Evolutionary conservation across 2,329 filamentous ascomycete species (phyloP).

Genomic region (Aspergillus sp.): DNA sequence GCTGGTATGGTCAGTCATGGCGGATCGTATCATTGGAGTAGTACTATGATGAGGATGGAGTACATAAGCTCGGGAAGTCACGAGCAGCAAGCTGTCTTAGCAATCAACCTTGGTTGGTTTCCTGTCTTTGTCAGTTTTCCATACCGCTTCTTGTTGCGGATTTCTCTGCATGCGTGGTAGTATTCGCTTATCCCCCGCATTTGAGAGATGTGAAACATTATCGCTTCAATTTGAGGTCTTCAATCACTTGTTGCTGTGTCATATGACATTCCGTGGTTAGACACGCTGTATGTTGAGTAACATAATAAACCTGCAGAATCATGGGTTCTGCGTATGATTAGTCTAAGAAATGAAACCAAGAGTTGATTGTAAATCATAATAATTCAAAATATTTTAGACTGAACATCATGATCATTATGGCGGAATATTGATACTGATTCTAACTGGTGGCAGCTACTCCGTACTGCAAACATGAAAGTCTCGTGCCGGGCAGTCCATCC

Average conservation of each 20-base stretch:
- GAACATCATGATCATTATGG: not conserved
- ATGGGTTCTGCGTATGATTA: not conserved
- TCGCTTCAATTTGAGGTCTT: not conserved
- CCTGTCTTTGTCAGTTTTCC: not conserved
- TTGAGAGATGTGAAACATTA: not conserved
- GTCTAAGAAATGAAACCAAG: not conserved
- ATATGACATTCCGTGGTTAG: not conserved
- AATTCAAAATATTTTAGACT: not conserved
- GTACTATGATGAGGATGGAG: not conserved
- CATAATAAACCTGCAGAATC: not conserved
- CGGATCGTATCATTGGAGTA: not conserved
- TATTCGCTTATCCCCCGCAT: not conserved
- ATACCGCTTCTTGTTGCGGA: not conserved
- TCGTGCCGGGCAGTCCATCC: not conserved
- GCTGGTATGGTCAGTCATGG: not conserved
- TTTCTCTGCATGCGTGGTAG: not conserved
- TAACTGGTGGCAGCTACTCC: not conserved
- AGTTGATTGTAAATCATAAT: not conserved
- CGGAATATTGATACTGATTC: not conserved
- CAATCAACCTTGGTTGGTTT: not conserved
- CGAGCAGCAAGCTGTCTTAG: not conserved
- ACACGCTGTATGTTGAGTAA: not conserved
- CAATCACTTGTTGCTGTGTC: not conserved
- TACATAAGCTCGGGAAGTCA: conserved; percentile 5
- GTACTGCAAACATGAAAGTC: too few relatives aligned